A percentile compares a stretch with the other conserved stretches of the same genome.
phyloP scores from a whole-genome alignment of 2,329 filamentous ascomycete species.

The Thermoascus crustaceus region DNA sequence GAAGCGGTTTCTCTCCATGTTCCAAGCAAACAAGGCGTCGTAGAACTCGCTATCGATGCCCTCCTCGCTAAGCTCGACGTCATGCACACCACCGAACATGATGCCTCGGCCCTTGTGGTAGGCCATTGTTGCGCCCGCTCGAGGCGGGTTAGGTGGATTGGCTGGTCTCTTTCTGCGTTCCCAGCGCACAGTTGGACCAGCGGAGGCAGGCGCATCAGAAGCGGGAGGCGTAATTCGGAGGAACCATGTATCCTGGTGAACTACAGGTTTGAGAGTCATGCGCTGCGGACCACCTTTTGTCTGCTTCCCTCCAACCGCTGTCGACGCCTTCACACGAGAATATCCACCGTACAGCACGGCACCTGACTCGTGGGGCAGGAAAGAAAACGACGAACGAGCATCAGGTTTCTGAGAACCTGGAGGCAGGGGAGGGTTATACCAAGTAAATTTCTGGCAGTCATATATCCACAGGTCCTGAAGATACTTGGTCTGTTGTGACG shows the following conservation, averaged over 20 bases:
- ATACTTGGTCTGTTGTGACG: conserved; percentile 89
- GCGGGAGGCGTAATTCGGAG: conserved; percentile 68
- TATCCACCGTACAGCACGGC: conserved; percentile 91
- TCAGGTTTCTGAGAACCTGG: conserved; percentile 81
- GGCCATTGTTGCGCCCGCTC: conserved; percentile 88
- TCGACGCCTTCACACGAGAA: conserved; percentile 73
- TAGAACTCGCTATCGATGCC: conserved; percentile 98
- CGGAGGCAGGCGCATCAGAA: conserved; percentile 55
- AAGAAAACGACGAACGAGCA: conserved; percentile 80
- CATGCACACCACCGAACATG: conserved; percentile 87
- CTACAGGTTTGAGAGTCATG: conserved; percentile 72
- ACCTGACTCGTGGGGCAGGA: conserved; percentile 82
- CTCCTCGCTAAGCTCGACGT: conserved; percentile 84
- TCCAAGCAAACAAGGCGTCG: conserved; percentile 85
- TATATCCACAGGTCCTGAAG: conserved; percentile 92
- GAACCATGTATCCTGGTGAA: conserved; percentile 94
- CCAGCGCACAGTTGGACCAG: conserved; percentile 72
- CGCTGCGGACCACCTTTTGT: conserved; percentile 54
- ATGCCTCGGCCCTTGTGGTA: conserved; percentile 91
- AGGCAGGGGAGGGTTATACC: conserved; percentile 69
- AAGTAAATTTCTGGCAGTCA: conserved; percentile 78
- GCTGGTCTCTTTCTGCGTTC: conserved; percentile 87
- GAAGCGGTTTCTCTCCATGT: conserved; percentile 89
- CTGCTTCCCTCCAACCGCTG: conserved; percentile 46
- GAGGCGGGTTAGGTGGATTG: conserved; percentile 73